Evolutionary conservation across 169 alveolate species (phyloP).

Genomic region (Neospora caninum): DNA sequence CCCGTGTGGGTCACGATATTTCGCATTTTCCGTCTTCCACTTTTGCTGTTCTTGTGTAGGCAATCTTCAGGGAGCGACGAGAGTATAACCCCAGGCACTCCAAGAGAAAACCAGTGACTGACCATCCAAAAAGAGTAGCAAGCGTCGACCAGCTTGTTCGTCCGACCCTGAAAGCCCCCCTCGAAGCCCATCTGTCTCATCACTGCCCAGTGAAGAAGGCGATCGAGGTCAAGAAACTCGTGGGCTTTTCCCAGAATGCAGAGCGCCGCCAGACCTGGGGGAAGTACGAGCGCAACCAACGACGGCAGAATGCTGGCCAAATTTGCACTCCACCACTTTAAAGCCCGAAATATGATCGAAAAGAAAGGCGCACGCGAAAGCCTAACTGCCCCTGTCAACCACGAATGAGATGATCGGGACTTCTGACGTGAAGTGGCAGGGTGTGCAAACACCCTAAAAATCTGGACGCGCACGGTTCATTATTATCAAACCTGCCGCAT

Average conservation of each 20-base stretch:
- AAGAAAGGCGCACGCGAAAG: background rate
- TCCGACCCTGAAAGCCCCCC: constrained; percentile 92
- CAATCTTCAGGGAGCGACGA: no score
- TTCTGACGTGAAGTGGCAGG: no score
- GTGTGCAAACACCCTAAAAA: no score
- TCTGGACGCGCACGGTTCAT: background rate
- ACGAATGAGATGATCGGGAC: no score
- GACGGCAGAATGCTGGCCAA: background rate
- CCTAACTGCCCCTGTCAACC: no score
- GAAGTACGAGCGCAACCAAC: background rate
- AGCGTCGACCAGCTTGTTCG: constrained; percentile 93
- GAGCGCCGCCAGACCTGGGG: constrained; percentile 56
- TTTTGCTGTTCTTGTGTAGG: no score
- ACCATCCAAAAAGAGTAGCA: constrained; percentile 96
- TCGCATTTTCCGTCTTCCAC: no score
- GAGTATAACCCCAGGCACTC: no score
- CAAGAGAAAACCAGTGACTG: background rate
- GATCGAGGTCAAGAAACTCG: constrained; percentile 49
- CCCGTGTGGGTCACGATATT: no score
- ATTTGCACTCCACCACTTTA: background rate
- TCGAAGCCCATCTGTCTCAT: constrained; percentile 87
- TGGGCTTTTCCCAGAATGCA: constrained; percentile 40
- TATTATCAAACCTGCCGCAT: background rate
- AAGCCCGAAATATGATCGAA: no score
- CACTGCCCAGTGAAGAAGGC: constrained; percentile 83